phyloP scores from a whole-genome alignment of 768 basidiomycete species.

The Coprinopsis cinerea region DNA sequence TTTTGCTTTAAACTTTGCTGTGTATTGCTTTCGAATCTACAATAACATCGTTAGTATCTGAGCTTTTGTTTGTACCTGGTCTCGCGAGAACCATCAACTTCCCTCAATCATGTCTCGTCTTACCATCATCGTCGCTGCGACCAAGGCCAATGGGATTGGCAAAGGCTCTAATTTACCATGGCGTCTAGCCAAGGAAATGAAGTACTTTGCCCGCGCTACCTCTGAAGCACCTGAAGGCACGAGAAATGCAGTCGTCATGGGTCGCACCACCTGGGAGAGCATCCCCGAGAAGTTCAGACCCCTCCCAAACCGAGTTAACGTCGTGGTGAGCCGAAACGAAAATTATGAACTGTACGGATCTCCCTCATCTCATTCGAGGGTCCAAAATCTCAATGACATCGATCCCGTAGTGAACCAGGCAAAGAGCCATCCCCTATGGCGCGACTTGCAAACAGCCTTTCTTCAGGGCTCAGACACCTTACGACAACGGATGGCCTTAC shows the following conservation, averaged over 20 bases:
- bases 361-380: neutral
- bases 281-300: conserved; percentile 85
- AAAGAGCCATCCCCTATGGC: conserved; percentile 17
- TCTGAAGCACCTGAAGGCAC: conserved; percentile 46
- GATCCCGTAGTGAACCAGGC: conserved; percentile 14
- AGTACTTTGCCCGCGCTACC: conserved; percentile 85
- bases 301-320: conserved; percentile 65
- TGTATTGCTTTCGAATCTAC: neutral
- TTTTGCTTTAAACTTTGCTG: neutral
- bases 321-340: conserved; percentile 64
- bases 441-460: conserved; percentile 34
- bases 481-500: conserved; percentile 19
- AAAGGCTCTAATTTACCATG: conserved; percentile 73
- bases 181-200: conserved; percentile 84
- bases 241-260: conserved; percentile 87
- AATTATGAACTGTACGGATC: conserved; percentile 56
- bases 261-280: conserved; percentile 95
- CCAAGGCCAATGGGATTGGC: conserved; percentile 83
- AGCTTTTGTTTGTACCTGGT: neutral
- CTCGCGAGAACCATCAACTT: conserved; percentile 3
- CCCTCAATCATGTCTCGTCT: conserved; percentile 50
- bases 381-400: conserved; percentile 1
- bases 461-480: conserved; percentile 32
- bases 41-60: conserved; percentile 8
- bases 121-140: conserved; percentile 93